Conservation (phyloP, 2,329 filamentous ascomycete genomes). For the Pseudogymnoascus sp. region DNA sequence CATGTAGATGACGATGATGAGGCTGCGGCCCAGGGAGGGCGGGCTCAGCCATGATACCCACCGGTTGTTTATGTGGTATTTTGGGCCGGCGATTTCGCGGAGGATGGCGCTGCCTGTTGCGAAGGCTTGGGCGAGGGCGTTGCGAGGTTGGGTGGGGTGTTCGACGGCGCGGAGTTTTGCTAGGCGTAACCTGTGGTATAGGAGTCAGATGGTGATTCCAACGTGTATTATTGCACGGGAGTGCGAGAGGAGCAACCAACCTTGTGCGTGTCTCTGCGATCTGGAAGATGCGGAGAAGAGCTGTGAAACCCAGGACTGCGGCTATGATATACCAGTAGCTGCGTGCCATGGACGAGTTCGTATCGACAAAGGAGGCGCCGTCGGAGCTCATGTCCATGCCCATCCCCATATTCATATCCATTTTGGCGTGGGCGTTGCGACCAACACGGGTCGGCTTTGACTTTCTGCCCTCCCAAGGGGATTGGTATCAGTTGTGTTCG, state of each 20-base stretch:
- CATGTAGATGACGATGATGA: constrained; percentile 49
- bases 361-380: constrained; percentile 32
- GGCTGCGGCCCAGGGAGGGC: constrained; percentile 46
- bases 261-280: constrained; percentile 19
- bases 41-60: constrained; percentile 48
- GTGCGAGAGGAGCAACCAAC: constrained; percentile 9
- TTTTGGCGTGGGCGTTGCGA: background rate
- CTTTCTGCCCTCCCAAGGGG: background rate
- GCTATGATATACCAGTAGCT: constrained; percentile 53
- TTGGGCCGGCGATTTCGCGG: constrained; percentile 49
- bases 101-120: constrained; percentile 49
- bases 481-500: background rate
- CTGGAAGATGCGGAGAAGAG: constrained; percentile 17
- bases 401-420: constrained; percentile 18
- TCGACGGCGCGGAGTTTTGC: constrained; percentile 28
- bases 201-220: background rate
- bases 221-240: too few species aligned
- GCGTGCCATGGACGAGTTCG: constrained; percentile 43
- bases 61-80: constrained; percentile 39
- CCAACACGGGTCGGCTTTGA: background rate
- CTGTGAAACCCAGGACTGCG: constrained; percentile 28
- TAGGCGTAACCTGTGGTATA: background rate
- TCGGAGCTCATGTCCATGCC: constrained; percentile 23
- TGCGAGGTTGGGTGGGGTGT: constrained; percentile 45
- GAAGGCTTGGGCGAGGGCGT: constrained; percentile 40